phyloP scores from a whole-genome alignment of 78 protist genomes.

The Protostelium mycophagum region DNA sequence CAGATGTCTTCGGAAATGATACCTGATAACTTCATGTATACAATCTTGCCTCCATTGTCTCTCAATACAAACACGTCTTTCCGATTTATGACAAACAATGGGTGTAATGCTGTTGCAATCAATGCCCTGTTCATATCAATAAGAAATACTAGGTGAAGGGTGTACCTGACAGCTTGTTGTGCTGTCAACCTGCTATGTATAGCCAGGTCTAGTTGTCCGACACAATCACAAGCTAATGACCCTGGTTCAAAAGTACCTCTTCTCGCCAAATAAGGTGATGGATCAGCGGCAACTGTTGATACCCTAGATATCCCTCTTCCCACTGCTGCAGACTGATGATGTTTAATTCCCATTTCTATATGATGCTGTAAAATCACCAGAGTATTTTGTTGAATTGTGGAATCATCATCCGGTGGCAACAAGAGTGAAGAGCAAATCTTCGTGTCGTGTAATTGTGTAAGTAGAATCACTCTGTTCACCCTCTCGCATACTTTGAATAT shows the following conservation, averaged over 20 bases:
- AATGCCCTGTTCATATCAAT: no score
- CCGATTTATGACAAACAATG: slow-evolving; percentile 34
- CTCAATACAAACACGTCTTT: slow-evolving; percentile 48
- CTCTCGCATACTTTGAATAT: neutral
- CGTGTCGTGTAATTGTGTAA: slow-evolving; percentile 29
- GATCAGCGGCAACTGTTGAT: neutral
- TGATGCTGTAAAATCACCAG: no score
- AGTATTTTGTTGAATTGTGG: no score
- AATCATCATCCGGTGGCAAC: slow-evolving; percentile 18
- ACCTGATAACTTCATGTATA: slow-evolving; percentile 42
- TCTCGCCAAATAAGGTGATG: neutral
- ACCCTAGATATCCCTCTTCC: neutral
- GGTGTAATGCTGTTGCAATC: slow-evolving; percentile 24
- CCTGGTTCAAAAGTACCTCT: neutral
- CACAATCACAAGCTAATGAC: neutral
- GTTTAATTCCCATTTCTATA: no score
- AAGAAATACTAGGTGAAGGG: no score
- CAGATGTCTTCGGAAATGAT: no score
- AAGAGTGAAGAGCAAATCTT: slow-evolving; percentile 26
- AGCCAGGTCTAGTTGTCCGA: neutral
- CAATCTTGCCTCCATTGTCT: slow-evolving; percentile 41
- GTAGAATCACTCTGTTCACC: slow-evolving; percentile 40
- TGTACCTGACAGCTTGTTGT: slow-evolving; percentile 25
- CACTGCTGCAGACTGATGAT: no score
- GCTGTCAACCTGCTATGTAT: neutral